These are phyloP conservation scores for Aspergillus alliaceus DNA, from an alignment of 2,329 filamentous ascomycete genomes.

Conservation along the genomic window DNA sequence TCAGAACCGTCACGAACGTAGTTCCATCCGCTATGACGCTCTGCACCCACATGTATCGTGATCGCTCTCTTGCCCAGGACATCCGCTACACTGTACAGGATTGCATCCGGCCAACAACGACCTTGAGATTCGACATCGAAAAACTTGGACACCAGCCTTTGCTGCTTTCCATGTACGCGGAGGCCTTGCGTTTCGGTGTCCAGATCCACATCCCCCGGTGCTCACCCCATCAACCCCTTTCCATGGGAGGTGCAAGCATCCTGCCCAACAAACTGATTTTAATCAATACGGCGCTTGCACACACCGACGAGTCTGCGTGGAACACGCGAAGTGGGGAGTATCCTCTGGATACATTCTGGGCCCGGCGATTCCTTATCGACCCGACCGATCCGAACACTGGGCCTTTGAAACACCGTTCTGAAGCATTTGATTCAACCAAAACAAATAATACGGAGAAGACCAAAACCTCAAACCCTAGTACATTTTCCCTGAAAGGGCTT, in stretches of 20 bases:
- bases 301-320: not conserved
- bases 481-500: not conserved
- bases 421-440: not conserved
- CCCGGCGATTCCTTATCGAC: not conserved
- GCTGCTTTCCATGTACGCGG: not conserved
- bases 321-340: constrained; percentile 3
- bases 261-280: not conserved
- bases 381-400: not conserved
- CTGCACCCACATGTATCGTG: not conserved
- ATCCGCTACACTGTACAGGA: not conserved
- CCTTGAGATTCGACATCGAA: not conserved
- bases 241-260: not conserved
- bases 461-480: not conserved
- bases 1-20: not conserved
- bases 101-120: not conserved
- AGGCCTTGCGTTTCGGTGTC: not conserved
- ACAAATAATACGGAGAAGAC: not conserved
- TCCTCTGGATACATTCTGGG: constrained; percentile 2
- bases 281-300: constrained; percentile 1
- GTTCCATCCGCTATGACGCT: not conserved
- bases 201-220: constrained; percentile 1
- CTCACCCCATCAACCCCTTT: not conserved
- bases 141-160: not conserved
- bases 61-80: not conserved
- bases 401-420: not conserved